phyloP scores from a whole-genome alignment of 2,329 filamentous ascomycete genomes.

The Neofusicoccum ribis region DNA sequence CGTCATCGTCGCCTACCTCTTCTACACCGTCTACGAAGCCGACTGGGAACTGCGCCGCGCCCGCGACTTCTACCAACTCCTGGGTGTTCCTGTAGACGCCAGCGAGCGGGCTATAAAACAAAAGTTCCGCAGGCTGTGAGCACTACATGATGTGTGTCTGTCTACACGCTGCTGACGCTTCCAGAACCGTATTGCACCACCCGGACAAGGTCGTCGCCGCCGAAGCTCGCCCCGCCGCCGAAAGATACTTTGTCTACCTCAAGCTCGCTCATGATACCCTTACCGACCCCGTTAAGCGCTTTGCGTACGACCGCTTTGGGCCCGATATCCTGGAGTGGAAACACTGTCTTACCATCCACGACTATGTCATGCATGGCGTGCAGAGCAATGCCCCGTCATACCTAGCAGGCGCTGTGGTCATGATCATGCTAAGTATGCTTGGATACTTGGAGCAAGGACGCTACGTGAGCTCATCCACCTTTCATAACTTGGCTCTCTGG shows the following conservation, averaged over 20 bases:
- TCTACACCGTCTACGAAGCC: slow-evolving; percentile 91
- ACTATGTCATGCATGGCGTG: slow-evolving; percentile 72
- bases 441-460: slow-evolving; percentile 69
- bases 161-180: not conserved
- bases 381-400: slow-evolving; percentile 63
- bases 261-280: slow-evolving; percentile 83
- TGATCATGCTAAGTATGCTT: slow-evolving; percentile 63
- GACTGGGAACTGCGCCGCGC: slow-evolving; percentile 73
- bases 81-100: slow-evolving; percentile 69
- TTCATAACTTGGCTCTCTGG: not conserved
- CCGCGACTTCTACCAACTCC: slow-evolving; percentile 76
- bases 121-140: slow-evolving; percentile 71
- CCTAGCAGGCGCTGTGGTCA: slow-evolving; percentile 54
- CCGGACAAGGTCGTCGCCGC: slow-evolving; percentile 72
- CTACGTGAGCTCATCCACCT: slow-evolving; percentile 45
- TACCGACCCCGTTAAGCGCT: slow-evolving; percentile 71
- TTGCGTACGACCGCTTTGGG: slow-evolving; percentile 89
- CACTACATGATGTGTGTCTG: not conserved
- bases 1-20: slow-evolving; percentile 79
- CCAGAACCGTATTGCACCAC: slow-evolving; percentile 62
- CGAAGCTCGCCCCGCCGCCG: slow-evolving; percentile 40
- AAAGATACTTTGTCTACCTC: slow-evolving; percentile 73
- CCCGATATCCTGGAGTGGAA: slow-evolving; percentile 68
- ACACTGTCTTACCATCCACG: slow-evolving; percentile 66
- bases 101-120: slow-evolving; percentile 78